phyloP scores from a whole-genome alignment of 305 asterid genomes.

The Fraxinus velutina region DNA sequence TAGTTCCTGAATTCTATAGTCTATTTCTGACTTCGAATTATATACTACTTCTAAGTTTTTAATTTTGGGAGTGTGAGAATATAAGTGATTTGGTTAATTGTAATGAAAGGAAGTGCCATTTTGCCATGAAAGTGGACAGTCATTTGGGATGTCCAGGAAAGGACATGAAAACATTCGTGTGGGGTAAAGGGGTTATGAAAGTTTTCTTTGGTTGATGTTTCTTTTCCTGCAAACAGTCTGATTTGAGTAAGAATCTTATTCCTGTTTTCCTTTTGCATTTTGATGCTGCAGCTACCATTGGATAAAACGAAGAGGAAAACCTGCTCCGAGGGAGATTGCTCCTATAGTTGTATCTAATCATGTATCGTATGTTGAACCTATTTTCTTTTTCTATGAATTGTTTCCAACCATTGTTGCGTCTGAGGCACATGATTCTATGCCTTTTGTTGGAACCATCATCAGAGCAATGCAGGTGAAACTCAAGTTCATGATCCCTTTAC shows the following conservation, averaged over 20 bases:
- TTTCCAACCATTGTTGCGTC: conserved; percentile 95
- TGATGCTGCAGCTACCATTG: conserved; percentile 73
- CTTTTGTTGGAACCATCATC: conserved; percentile 95
- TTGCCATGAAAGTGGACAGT: background rate
- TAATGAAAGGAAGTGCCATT: background rate
- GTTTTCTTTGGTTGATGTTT: conserved; percentile 4
- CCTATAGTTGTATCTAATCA: conserved; percentile 93
- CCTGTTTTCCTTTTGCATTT: conserved; percentile 15
- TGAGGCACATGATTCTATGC: conserved; percentile 96
- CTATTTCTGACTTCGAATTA: background rate
- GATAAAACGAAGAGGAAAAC: conserved; percentile 89
- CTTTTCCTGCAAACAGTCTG: conserved; percentile 2
- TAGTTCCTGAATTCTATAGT: background rate
- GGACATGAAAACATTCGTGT: conserved; percentile 7
- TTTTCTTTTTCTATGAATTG: conserved; percentile 88
- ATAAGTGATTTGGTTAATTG: background rate
- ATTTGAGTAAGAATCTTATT: conserved; percentile 23
- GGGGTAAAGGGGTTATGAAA: conserved; percentile 1
- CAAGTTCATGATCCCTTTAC: background rate
- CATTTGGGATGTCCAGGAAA: background rate
- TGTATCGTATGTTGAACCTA: conserved; percentile 87
- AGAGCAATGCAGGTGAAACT: conserved; percentile 94
- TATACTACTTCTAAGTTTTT: background rate
- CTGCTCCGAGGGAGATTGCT: conserved; percentile 91
- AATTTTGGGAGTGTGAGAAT: background rate